Conservation (phyloP, 768 basidiomycete genomes). For the Gelatoporia subvermispora region DNA sequence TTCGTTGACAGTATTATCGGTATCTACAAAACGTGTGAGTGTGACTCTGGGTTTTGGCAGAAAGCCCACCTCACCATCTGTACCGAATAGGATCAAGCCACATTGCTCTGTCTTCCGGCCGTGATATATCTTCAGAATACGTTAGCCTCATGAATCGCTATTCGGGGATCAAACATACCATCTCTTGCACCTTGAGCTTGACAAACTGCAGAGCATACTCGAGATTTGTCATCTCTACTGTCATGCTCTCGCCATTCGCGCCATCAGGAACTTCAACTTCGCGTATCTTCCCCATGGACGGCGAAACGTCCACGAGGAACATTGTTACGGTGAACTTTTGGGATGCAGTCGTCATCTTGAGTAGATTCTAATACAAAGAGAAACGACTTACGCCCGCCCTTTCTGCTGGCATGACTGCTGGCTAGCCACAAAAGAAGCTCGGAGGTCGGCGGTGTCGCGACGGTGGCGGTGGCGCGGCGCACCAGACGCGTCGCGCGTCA, state of each 20-base stretch:
- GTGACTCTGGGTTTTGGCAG: background rate
- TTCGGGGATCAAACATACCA: conserved; percentile 43
- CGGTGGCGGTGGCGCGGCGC: background rate
- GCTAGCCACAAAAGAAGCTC: conserved; percentile 5
- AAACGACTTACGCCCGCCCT: conserved; percentile 64
- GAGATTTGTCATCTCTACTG: conserved; percentile 67
- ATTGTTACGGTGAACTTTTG: conserved; percentile 77
- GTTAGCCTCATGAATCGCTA: background rate
- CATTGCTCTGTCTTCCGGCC: conserved; percentile 92
- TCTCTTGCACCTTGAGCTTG: conserved; percentile 87
- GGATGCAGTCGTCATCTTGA: background rate
- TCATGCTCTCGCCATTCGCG: conserved; percentile 40
- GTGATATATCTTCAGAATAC: conserved; percentile 65
- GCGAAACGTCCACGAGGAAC: conserved; percentile 86
- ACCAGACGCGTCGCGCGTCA: conserved; percentile 16
- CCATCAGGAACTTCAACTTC: conserved; percentile 53
- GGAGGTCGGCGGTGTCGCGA: conserved; percentile 7
- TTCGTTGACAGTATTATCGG: conserved; percentile 58
- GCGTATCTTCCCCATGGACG: conserved; percentile 71
- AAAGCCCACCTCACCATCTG: conserved; percentile 52
- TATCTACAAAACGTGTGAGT: conserved; percentile 37
- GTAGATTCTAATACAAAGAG: background rate
- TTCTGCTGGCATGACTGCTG: conserved; percentile 64
- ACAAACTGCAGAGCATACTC: conserved; percentile 83
- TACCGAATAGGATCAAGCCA: conserved; percentile 86